A percentile compares a stretch with the other conserved stretches of the same genome.
Evolutionary conservation across 805 yeast genomes (phyloP).

Genomic region (Suhomyces pyralidae): DNA sequence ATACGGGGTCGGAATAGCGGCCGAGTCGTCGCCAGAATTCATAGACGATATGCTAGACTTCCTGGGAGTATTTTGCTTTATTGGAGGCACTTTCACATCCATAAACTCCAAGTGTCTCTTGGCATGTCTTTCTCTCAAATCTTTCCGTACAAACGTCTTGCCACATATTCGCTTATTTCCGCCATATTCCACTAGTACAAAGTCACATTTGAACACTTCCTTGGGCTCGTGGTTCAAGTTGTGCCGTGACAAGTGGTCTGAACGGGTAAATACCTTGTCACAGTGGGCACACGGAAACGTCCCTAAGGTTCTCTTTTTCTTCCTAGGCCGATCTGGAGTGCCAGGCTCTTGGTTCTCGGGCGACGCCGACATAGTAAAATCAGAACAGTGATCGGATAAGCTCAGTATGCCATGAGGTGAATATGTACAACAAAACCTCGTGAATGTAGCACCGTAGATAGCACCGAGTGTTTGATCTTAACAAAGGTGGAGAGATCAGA

Average conservation of each 20-base stretch:
- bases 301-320: conserved; percentile 29
- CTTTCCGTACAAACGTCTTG: conserved; percentile 62
- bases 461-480: background rate
- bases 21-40: background rate
- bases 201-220: conserved; percentile 57
- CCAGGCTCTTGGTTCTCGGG: background rate
- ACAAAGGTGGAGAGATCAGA: background rate
- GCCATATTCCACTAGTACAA: conserved; percentile 36
- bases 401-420: background rate
- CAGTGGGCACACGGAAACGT: conserved; percentile 41
- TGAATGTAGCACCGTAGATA: background rate
- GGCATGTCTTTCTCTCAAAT: conserved; percentile 44
- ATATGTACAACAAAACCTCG: background rate
- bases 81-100: background rate
- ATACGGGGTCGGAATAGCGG: background rate
- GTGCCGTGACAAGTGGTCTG: conserved; percentile 65
- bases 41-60: background rate
- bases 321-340: conserved; percentile 7
- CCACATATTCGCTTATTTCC: conserved; percentile 46
- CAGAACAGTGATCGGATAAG: no score
- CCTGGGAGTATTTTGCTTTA: background rate
- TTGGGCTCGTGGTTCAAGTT: conserved; percentile 56
- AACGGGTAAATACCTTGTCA: conserved; percentile 53
- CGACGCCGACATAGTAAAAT: background rate
- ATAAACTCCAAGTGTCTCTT: conserved; percentile 24